Evolutionary conservation across 768 basidiomycete genomes (phyloP), one percentile per base, ranked within the genome.

Genomic region (Auricularia heimuer): DNA sequence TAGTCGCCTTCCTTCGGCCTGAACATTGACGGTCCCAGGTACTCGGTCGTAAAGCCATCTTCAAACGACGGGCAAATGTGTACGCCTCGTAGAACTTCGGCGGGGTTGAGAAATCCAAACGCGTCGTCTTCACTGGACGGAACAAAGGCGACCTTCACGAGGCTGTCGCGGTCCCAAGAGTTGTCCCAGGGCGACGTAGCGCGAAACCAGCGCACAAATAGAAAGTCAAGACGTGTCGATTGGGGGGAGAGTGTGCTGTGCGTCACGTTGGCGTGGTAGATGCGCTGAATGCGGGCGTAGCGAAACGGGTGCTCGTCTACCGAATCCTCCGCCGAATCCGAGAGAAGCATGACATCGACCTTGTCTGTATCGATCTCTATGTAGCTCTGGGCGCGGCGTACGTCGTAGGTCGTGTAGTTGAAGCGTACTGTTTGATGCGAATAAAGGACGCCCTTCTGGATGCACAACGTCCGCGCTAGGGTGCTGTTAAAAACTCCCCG

Each of bases 21-120:
- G 51, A 14, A 18, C 51, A 39, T 8, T 16, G 34, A 71, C 61
- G 6, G 63, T 64, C 2, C 68, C 4, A 70, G 65, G 1, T 67
- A 33, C 1, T 68, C 64, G 1, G 45, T 54, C 4, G 73, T 72
- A 3, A 34, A 24, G 0, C 74, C 76, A 33, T 69, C 65, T 0
- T 61, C 34, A 61, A 80, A 82, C 0, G 70, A 77, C 0, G 81
- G 82, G 10, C 82, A 75, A 2, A 83, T 66, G 66, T 84, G 81
- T 1, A 67, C 71, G 0, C 70, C 77, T 0, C 76, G 70, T 37
- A 84, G 68, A 3, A 84, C 74, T 0, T 71, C 66, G 0, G 66
- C 64, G 0, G 82, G 83, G 67, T 83, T 74, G 0, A 83, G 33
- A 58, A 84, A 83, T 0, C 81, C 77, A 64, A 82, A 83, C 3